phyloP scores from a whole-genome alignment of 371 early-diverging fungal genomes.

The Apophysomyces sp. region DNA sequence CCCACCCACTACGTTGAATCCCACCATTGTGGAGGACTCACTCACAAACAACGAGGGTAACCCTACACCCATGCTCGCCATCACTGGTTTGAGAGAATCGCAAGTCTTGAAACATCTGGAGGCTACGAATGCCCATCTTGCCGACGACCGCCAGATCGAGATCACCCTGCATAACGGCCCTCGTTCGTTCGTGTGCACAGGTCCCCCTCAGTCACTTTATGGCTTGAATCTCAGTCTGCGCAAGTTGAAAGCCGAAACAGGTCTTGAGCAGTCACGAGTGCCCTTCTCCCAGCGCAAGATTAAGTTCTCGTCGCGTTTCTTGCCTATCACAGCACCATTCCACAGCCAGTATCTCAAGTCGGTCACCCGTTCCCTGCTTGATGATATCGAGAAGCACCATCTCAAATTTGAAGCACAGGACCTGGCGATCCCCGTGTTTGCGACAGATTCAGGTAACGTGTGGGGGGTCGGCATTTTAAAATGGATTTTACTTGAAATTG shows the following conservation, averaged over 20 bases:
- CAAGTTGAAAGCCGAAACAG: conserved; percentile 81
- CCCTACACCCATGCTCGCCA: conserved; percentile 93
- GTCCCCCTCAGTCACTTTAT: conserved; percentile 88
- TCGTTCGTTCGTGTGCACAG: conserved; percentile 83
- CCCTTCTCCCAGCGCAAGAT: conserved; percentile 87
- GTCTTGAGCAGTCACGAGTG: conserved; percentile 83
- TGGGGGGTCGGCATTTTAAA: conserved; percentile 7
- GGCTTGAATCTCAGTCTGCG: conserved; percentile 87
- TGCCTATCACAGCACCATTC: conserved; percentile 93
- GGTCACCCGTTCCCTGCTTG: conserved; percentile 60
- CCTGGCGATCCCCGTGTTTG: conserved; percentile 71
- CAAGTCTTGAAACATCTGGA: conserved; percentile 81
- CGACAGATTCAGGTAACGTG: conserved; percentile 73
- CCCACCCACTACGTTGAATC: conserved; percentile 89
- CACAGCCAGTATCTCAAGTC: conserved; percentile 75
- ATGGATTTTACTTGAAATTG: conserved; percentile 9
- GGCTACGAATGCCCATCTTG: conserved; percentile 84
- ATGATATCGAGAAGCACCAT: conserved; percentile 63
- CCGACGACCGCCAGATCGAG: conserved; percentile 77
- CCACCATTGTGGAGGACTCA: conserved; percentile 85
- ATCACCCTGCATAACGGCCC: conserved; percentile 89
- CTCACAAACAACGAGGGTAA: conserved; percentile 88
- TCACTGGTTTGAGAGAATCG: conserved; percentile 74
- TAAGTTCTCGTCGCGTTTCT: conserved; percentile 82
- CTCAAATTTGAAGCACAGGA: conserved; percentile 58